Evolutionary conservation across 2,329 filamentous ascomycete species (phyloP), one percentile per base, ranked within the genome.

Genomic region (Colletotrichum lindemuthianum): DNA sequence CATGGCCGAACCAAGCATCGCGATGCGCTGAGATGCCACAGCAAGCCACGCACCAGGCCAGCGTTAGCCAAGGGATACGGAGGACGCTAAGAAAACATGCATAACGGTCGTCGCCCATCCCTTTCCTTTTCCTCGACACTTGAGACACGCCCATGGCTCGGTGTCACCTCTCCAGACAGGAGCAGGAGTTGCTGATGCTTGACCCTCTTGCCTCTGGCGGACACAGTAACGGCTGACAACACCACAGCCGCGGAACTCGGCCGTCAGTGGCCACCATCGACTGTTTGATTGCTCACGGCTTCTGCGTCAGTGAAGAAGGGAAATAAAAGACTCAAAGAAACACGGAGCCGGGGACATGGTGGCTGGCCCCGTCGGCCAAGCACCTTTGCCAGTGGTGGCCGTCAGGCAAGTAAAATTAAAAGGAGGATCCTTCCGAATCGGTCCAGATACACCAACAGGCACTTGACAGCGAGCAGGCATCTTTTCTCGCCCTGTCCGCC

Each of bases 371-470:
- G 51, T 56, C 51, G 61, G 47, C 40, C 40, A 56, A 55, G 58
- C 33, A 8, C 32, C 45, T 56, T 11, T 40, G 33, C 24, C 24
- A 61, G 39, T 61, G 61, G 61, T 43, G 12, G 45, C 36, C 34
- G 51, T 51, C 45, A 61, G 58, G 45, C 58, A 56, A 65, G 61
- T 51, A n/a, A 61, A 65, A 65, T 61, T 65, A 65, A 65, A 65
- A 61, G 61, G 61, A 65, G 61, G 51, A 65, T 65, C 61, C 51
- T 65, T 54, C 57, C 61, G 50, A 60, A 65, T 65, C 56, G 34
- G 61, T 60, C 40, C 24, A 24, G 24, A 24, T 24, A 24, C 24
- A 24, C 24, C 24, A 24, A 24, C 24, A 24, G 24, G 24, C 24
- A 24, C 24, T 24, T 5, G 24, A 24, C 24, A 24, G 24, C 24